phyloP scores from a whole-genome alignment of 768 basidiomycete species.

The Candolleomyces efflorescens region DNA sequence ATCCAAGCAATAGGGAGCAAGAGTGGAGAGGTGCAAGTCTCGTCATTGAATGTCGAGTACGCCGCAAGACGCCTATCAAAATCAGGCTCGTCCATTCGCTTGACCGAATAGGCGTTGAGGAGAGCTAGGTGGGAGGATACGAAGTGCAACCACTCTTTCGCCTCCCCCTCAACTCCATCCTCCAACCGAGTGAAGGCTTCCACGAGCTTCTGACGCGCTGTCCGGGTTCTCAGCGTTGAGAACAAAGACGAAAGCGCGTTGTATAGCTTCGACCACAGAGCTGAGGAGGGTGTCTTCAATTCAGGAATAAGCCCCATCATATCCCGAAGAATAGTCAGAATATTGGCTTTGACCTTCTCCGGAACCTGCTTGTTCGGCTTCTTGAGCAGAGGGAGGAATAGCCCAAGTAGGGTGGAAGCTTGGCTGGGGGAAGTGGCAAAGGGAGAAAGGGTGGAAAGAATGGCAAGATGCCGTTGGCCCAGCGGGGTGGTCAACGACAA shows the following conservation, averaged over 20 bases:
- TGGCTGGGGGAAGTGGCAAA: slow-evolving; percentile 68
- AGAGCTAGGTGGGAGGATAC: slow-evolving; percentile 33
- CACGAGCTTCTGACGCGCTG: slow-evolving; percentile 66
- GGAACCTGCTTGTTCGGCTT: slow-evolving; percentile 71
- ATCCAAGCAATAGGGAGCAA: slow-evolving; percentile 67
- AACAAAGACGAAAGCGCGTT: slow-evolving; percentile 73
- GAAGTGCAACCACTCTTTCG: slow-evolving; percentile 35
- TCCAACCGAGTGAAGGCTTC: slow-evolving; percentile 54
- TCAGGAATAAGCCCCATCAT: slow-evolving; percentile 66
- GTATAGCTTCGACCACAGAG: slow-evolving; percentile 49
- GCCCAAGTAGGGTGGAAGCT: slow-evolving; percentile 62
- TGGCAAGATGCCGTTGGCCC: slow-evolving; percentile 74
- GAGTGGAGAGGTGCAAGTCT: slow-evolving; percentile 31
- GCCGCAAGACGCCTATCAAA: slow-evolving; percentile 82
- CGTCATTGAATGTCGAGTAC: slow-evolving; percentile 73
- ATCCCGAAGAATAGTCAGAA: slow-evolving; percentile 66
- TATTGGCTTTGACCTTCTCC: slow-evolving; percentile 82
- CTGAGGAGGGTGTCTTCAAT: slow-evolving; percentile 41
- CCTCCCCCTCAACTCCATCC: slow-evolving; percentile 21
- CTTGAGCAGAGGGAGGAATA: slow-evolving; percentile 79
- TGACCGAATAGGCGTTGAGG: slow-evolving; percentile 81
- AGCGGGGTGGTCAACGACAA: slow-evolving; percentile 52
- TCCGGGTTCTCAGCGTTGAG: slow-evolving; percentile 67
- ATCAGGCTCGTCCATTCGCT: slow-evolving; percentile 86
- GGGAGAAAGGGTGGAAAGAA: slow-evolving; percentile 77